A percentile compares a stretch with the other conserved stretches of the same genome.
Evolutionary conservation across 345 rosid species (phyloP).

Genomic region (Hirschfeldia incana): DNA sequence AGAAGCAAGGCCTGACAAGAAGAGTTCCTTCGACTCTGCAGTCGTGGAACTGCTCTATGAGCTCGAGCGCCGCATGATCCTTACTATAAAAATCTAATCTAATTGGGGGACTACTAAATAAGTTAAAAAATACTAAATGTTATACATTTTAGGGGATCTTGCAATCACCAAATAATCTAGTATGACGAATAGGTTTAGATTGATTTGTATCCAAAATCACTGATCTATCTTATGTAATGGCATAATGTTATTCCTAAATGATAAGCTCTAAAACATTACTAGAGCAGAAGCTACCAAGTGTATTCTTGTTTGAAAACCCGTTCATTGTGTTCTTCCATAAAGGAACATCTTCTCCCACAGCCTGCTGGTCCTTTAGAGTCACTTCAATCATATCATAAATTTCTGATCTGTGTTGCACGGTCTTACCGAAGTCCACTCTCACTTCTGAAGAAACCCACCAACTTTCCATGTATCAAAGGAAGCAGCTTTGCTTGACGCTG

Average conservation of each 20-base stretch:
- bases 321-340: too few relatives aligned
- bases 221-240: not conserved
- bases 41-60: constrained; percentile 56
- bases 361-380: too few relatives aligned
- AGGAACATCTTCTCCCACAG: too few relatives aligned
- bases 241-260: constrained; percentile 46
- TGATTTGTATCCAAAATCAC: not conserved
- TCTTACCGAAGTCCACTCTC: too few relatives aligned
- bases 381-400: too few relatives aligned
- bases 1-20: constrained; percentile 76
- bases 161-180: not conserved
- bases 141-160: constrained; percentile 1
- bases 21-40: constrained; percentile 79
- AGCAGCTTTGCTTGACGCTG: too few relatives aligned
- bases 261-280: constrained; percentile 70
- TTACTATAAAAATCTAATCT: constrained; percentile 39
- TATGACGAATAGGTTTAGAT: constrained; percentile 5
- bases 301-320: too few relatives aligned
- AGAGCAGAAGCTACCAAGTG: constrained; percentile 51
- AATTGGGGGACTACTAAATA: not conserved
- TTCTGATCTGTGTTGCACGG: too few relatives aligned
- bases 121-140: not conserved
- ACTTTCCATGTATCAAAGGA: too few relatives aligned
- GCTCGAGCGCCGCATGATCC: constrained; percentile 54
- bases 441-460: too few relatives aligned